Evolutionary conservation across 768 basidiomycete genomes (phyloP).

Genomic region (Leccinum disarticulatum): DNA sequence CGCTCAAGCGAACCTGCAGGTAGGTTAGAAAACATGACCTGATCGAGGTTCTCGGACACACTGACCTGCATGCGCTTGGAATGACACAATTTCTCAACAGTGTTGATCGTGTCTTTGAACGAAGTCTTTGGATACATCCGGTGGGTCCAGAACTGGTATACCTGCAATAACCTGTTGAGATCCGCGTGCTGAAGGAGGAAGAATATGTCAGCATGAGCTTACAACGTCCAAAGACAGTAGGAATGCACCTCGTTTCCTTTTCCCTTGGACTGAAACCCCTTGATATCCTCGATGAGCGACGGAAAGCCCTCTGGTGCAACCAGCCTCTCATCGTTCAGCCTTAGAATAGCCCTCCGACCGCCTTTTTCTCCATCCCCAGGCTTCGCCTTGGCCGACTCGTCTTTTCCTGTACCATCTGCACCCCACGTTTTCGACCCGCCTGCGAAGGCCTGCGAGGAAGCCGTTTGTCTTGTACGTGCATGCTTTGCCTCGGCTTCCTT

Average conservation of each 20-base stretch:
- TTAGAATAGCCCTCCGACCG: slow-evolving; percentile 40
- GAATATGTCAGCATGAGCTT: slow-evolving; percentile 1
- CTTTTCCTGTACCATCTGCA: slow-evolving; percentile 18
- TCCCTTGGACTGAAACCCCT: slow-evolving; percentile 77
- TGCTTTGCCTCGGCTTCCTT: slow-evolving; percentile 55
- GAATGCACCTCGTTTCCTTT: slow-evolving; percentile 85
- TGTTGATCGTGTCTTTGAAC: slow-evolving; percentile 81
- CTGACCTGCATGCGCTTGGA: slow-evolving; percentile 83
- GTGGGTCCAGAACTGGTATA: slow-evolving; percentile 96
- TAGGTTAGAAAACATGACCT: slow-evolving; percentile 3
- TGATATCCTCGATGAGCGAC: slow-evolving; percentile 69
- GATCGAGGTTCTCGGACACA: background rate
- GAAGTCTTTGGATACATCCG: slow-evolving; percentile 85
- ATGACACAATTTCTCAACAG: slow-evolving; percentile 88
- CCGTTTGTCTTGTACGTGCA: slow-evolving; percentile 24
- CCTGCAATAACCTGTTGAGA: slow-evolving; percentile 72
- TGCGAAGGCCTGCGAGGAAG: slow-evolving; percentile 47
- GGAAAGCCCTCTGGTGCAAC: slow-evolving; percentile 78
- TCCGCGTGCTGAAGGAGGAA: slow-evolving; percentile 60
- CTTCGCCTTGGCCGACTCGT: slow-evolving; percentile 8
- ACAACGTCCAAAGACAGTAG: background rate
- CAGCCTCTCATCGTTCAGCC: slow-evolving; percentile 75
- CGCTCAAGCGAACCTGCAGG: slow-evolving; percentile 64
- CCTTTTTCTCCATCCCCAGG: slow-evolving; percentile 27
- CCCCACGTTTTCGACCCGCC: slow-evolving; percentile 43